phyloP scores from a whole-genome alignment of 2,329 filamentous ascomycete genomes.

The Trichoderma sp. region DNA sequence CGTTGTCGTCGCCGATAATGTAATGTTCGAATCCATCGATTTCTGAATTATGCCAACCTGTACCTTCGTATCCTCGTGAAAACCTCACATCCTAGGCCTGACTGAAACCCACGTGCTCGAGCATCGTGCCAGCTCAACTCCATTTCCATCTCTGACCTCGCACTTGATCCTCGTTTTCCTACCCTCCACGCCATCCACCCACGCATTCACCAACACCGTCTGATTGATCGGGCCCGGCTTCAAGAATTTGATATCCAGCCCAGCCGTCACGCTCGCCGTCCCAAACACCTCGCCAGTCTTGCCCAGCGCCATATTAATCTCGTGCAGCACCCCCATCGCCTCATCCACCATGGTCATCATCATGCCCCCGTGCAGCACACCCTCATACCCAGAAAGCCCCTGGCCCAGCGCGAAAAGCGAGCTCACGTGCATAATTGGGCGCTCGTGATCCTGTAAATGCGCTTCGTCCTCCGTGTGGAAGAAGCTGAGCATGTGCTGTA shows the following conservation, averaged over 20 bases:
- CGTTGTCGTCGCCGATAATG: background rate
- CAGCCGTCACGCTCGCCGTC: slow-evolving; percentile 35
- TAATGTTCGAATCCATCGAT: background rate
- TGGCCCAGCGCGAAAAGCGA: slow-evolving; percentile 35
- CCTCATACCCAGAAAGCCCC: slow-evolving; percentile 35
- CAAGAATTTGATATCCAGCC: slow-evolving; percentile 36
- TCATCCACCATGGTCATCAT: slow-evolving; percentile 39
- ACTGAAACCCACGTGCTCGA: slow-evolving; percentile 36
- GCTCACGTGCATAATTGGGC: slow-evolving; percentile 31
- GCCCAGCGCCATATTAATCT: slow-evolving; percentile 36
- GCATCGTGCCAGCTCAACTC: slow-evolving; percentile 32
- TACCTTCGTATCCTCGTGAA: background rate
- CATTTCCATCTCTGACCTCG: slow-evolving; percentile 33
- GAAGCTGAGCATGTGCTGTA: slow-evolving; percentile 37
- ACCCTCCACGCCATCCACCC: slow-evolving; percentile 34
- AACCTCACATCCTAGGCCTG: slow-evolving; percentile 30
- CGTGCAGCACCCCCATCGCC: slow-evolving; percentile 36
- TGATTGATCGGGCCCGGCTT: slow-evolving; percentile 32
- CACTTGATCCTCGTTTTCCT: slow-evolving; percentile 35
- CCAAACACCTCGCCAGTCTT: slow-evolving; percentile 32
- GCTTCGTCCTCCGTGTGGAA: slow-evolving; percentile 31
- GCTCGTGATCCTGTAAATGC: slow-evolving; percentile 26
- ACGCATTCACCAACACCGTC: slow-evolving; percentile 33
- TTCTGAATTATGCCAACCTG: background rate
- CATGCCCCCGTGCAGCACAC: slow-evolving; percentile 39